Evolutionary conservation across 805 yeast genomes (phyloP), one percentile per base, ranked within the genome.

Genomic region (Soucietia sequanensis): DNA sequence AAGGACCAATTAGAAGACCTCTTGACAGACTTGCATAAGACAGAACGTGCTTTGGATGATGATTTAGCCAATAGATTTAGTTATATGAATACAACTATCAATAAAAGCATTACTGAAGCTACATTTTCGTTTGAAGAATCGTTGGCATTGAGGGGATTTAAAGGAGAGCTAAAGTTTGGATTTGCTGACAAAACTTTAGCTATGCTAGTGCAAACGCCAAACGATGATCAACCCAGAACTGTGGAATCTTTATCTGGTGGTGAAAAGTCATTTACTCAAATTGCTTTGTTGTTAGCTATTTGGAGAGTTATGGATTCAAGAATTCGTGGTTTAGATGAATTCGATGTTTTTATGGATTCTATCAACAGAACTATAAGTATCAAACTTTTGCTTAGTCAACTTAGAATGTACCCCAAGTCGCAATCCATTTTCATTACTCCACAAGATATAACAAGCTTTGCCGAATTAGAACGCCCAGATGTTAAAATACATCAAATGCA

Each of bases 261-360:
- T 30, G 99, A 93, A 56, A 90, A 90, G 54, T 88, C 97, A 0
- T 91, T 84, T 57, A 80, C 96, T 0, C 99, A 95, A 56, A 81
- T 91, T 43, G 85, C 97, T 0, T 71, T 93, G 38, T 61, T 93
- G 30, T 67, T 91, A 40, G 83, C 97, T 0, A 84, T 95, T 19
- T 93, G 99, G 99, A 79, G 80, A 44, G 82, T 87, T 18, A 90
- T 93, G 96, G 79, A 83, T 41, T 82, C 95, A 0, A 77, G 85
- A 37, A 75, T 93, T 13, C 76, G 95, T 40, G 97, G 97, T 0
- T 65, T 93, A 40, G 99, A 93, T 60, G 99, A 93, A 59, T 93
- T 85, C 57, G 99, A 93, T 62, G 99, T 93, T 14, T 93, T 81
- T 52, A 93, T 93, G 99, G 99, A 93, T 58, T 87, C 88, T 31